Evolutionary conservation across 129 eudicot species (phyloP), one percentile per base, ranked within the genome.

Genomic region (Ambrosia artemisiifolia): DNA sequence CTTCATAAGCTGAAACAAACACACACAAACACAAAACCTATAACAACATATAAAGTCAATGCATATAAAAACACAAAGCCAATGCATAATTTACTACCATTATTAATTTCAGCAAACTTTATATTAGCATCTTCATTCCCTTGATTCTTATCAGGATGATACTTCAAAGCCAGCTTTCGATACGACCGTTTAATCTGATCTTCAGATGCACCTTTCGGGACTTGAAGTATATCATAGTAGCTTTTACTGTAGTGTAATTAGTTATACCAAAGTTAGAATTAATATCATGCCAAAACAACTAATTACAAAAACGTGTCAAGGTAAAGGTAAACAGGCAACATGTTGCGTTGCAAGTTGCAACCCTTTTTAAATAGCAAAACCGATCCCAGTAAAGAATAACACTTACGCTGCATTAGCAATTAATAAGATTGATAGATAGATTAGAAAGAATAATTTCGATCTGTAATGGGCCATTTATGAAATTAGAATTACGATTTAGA

Each of bases 121-220:
- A 84, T 90, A 72, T 80, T 90, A 70, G 96, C 98, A 51, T 93
- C 98, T 69, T 93, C 98, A 75, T 93, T 93, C 65, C 98, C 96
- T 71, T 78, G 98, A 77, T 93, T 93, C 83, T 93, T 93, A 67
- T 93, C 96, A 0, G 98, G 98, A 77, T 93, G 98, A 80, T 93
- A 93, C 69, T 90, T 90, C 87, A 93, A 82, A 2, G 98, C 98
- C 1, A 93, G 88, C 81, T 93, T 93, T 48, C 98, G 62, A 40
- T 93, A 93, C 8, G 98, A 87, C 69, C 93, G 83, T 68, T 93
- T 93, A 65, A 93, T 90, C 82, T 93, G 98, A 7, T 89, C 98
- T 24, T 93, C 98, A 5, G 92, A 82, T 12, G 98, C 98, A 49
- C 96, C 88, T 75, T 90, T 90, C 4, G 87, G 86, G 28, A 93